Evolutionary conservation across 2,329 filamentous ascomycete species (phyloP), one percentile per base, ranked within the genome.

Genomic region (Cucurbitaria berberidis): DNA sequence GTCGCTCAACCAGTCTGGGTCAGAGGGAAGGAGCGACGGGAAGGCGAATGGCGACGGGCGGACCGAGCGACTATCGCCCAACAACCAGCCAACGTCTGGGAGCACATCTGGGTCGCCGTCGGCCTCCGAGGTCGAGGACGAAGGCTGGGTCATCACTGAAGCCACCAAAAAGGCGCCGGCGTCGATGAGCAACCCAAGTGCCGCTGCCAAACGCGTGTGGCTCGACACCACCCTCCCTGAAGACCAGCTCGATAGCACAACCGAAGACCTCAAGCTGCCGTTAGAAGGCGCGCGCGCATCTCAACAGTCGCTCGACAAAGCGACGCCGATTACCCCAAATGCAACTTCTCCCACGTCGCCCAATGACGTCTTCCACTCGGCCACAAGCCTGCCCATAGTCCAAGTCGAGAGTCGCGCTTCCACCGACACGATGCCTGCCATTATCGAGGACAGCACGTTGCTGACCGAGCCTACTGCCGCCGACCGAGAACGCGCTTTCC

Each of bases 401-500:
- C 79, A 80, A 44, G 63, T 85, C 26, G 80, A 84, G 26, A 78
- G 74, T 36, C 78, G 75, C 42, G 75, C 78, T 24, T 72, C 76
- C n/a, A n/a, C n/a, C 10, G 55, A 73, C 64, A 30, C 65, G 39
- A 72, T 74, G 70, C 66, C 70, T 24, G 58, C 74, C 48, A 62
- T 74, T 55, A 61, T 77, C 52, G 73, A 76, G 36, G 65, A 65
- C 51, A 62, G 57, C 39, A 56, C 65, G 2, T 54, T 57, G 35
- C 63, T 63, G 19, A 61, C 69, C 38, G 73, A 76, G 83, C 78
- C 81, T 4, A 78, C 85, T 1, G 84, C 86, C 32, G 86, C 89
- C 51, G 92, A 96, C 64, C 82, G 84, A 18, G 85, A 89, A 62
- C 90, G 89, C 70, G 95, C 93, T 1, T 84, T 87, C 63, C 88